Percentiles rank a stretch among this genome's conserved stretches.
Evolutionary conservation across 192 early-diverging fungal genomes (phyloP).

Genomic region (Funneliformis mosseae): DNA sequence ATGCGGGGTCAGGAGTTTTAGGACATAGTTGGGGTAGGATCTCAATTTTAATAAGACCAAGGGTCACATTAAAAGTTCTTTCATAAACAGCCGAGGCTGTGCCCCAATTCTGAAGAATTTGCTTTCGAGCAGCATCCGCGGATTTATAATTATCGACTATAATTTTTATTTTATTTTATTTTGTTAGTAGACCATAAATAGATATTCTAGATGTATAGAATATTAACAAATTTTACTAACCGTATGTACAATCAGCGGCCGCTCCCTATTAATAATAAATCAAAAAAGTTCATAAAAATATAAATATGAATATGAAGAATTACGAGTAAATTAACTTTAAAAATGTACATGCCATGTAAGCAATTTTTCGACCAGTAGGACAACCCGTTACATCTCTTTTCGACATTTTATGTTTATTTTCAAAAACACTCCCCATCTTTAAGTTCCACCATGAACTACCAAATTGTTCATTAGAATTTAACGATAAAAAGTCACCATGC

Average conservation of each 20-base stretch:
- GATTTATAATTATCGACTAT: slow-evolving; percentile 53
- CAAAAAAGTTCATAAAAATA: too few relatives aligned
- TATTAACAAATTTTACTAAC: neutral
- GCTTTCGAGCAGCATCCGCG: slow-evolving; percentile 57
- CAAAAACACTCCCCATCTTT: too few relatives aligned
- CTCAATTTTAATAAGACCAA: slow-evolving; percentile 80
- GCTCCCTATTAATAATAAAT: slow-evolving; percentile 54
- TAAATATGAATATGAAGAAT: neutral
- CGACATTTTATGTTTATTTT: neutral
- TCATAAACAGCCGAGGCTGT: slow-evolving; percentile 83
- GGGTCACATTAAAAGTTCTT: slow-evolving; percentile 79
- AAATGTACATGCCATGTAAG: slow-evolving; percentile 41
- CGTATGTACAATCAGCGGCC: slow-evolving; percentile 76
- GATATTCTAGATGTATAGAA: neutral
- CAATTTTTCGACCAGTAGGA: slow-evolving; percentile 40
- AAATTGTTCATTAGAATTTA: too few relatives aligned
- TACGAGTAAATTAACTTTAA: neutral
- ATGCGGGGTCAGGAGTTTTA: slow-evolving; percentile 29
- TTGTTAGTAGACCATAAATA: neutral
- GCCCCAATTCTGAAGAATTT: slow-evolving; percentile 85
- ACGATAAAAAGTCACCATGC: too few relatives aligned
- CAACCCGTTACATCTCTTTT: slow-evolving; percentile 37
- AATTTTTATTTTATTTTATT: neutral
- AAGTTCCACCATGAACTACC: neutral
- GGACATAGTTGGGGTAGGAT: slow-evolving; percentile 68